Base-by-base conservation (phyloP, 2,329 filamentous ascomycete species). In the Hansfordia pulvinata region DNA sequence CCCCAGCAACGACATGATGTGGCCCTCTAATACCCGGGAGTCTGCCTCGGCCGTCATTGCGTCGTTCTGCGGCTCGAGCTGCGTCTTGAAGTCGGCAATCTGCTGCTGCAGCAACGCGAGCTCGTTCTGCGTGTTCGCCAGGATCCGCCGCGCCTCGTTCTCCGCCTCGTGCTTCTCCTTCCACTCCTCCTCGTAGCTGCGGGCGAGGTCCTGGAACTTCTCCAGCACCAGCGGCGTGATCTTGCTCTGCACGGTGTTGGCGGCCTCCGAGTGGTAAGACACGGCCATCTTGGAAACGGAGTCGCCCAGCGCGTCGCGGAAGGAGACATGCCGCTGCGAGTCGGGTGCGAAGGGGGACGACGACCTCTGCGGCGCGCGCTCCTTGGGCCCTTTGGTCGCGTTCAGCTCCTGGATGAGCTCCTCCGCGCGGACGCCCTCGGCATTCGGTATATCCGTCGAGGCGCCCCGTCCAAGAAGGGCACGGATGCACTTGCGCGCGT, bases 401-500 rank as follows among this genome's bases (percentile, higher is more conserved):
- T 93, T 90, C 19, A 78, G 50, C 32, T 76, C 65, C 44, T 80
- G 76, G 39, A 93, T 84, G 27, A 93, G 62, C 36, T 88, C 78
- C 41, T 93, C 82, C 8, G 85, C 85, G 1, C 82, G 81, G 35
- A 93, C 67, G 16, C 85, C 83, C 30, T 83, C 72, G 28, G 73
- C 62, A 47, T 96, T 98, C 12, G 72, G 64, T 28, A 96, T 77
- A 42, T 93, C 76, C 1, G 84, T 80, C 3, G 76, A 73, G 4
- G 86, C 86, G 33, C 86, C 84, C 26, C 88, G 77, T 18, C 74
- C 75, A 48, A 86, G 52, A 59, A 84, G 52, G 3, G 76, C 63
- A 55, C 90, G 79, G 30, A 93, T 77, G 38, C 86, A 92, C 41
- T 96, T 93, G 23, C 85, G 76, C 11, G 88, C 84, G 30, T 85